phyloP scores from a whole-genome alignment of 352 stramenopile genomes.

The Hyaloperonospora brassicae region DNA sequence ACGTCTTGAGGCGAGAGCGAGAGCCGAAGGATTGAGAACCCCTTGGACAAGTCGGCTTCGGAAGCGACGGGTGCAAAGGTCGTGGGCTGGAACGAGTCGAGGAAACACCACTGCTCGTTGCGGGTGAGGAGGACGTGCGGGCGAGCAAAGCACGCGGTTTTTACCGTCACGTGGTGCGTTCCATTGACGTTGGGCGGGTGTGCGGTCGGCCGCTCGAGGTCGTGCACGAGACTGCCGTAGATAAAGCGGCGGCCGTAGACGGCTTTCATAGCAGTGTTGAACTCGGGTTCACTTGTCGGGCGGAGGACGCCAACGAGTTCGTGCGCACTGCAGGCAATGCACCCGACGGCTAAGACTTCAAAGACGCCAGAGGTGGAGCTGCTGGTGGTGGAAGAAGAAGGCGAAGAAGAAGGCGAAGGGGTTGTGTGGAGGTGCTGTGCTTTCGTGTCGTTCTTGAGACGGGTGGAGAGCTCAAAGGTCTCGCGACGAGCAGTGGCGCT shows the following conservation, averaged over 20 bases:
- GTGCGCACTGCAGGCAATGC: slow-evolving; percentile 24
- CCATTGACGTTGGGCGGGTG: background rate
- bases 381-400: too few species aligned
- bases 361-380: background rate
- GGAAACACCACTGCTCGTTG: slow-evolving; percentile 46
- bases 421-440: background rate
- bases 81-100: slow-evolving; percentile 34
- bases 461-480: slow-evolving; percentile 17
- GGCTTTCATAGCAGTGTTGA: slow-evolving; percentile 34
- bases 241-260: slow-evolving; percentile 36
- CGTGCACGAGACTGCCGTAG: slow-evolving; percentile 42
- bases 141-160: slow-evolving; percentile 34
- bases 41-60: slow-evolving; percentile 3
- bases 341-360: slow-evolving; percentile 24
- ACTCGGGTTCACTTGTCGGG: slow-evolving; percentile 20
- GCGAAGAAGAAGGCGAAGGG: too few species aligned
- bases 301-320: slow-evolving; percentile 25
- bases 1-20: slow-evolving; percentile 29
- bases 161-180: slow-evolving; percentile 30
- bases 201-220: slow-evolving; percentile 1
- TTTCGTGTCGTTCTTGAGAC: slow-evolving; percentile 1
- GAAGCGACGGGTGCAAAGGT: slow-evolving; percentile 4
- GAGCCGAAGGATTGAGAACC: slow-evolving; percentile 26
- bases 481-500: slow-evolving; percentile 8
- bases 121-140: slow-evolving; percentile 26